Evolutionary conservation across 2,329 filamentous ascomycete genomes (phyloP).

Genomic region (Parasarocladium wereldwijsianum): DNA sequence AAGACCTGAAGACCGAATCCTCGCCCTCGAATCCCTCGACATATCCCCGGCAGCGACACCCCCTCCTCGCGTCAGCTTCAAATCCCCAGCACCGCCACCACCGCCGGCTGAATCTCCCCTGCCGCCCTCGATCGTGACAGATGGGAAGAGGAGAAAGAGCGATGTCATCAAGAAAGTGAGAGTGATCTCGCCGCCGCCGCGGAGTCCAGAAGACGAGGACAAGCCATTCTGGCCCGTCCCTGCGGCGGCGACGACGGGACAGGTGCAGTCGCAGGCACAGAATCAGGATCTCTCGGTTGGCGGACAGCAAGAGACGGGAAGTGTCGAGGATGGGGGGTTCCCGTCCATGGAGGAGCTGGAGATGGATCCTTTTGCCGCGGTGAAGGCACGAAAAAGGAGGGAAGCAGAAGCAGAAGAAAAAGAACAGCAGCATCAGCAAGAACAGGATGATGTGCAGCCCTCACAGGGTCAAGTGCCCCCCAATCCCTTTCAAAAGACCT

Average conservation of each 20-base stretch:
- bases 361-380: background rate
- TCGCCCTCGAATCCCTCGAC: constrained; percentile 16
- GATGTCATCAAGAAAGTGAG: constrained; percentile 54
- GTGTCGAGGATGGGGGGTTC: background rate
- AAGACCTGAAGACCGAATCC: constrained; percentile 11
- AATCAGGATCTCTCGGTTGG: background rate
- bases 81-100: constrained; percentile 1
- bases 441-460: constrained; percentile 1
- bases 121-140: constrained; percentile 17
- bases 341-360: constrained; percentile 3
- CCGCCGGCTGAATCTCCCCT: constrained; percentile 4
- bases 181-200: constrained; percentile 48
- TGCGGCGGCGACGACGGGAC: background rate
- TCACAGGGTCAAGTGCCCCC: constrained; percentile 8
- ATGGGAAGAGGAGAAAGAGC: constrained; percentile 14
- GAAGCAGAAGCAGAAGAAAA: too few species aligned
- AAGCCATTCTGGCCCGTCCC: constrained; percentile 11
- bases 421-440: constrained; percentile 1
- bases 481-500: constrained; percentile 39
- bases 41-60: constrained; percentile 11
- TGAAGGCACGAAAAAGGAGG: too few species aligned
- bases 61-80: constrained; percentile 11
- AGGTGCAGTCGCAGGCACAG: background rate
- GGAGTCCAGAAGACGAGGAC: constrained; percentile 29
- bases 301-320: background rate